A percentile compares a stretch with the other conserved stretches of the same genome.
These are phyloP conservation scores for Sesbania bispinosa DNA, from an alignment of 306 rosid genomes.

Conservation along the genomic window DNA sequence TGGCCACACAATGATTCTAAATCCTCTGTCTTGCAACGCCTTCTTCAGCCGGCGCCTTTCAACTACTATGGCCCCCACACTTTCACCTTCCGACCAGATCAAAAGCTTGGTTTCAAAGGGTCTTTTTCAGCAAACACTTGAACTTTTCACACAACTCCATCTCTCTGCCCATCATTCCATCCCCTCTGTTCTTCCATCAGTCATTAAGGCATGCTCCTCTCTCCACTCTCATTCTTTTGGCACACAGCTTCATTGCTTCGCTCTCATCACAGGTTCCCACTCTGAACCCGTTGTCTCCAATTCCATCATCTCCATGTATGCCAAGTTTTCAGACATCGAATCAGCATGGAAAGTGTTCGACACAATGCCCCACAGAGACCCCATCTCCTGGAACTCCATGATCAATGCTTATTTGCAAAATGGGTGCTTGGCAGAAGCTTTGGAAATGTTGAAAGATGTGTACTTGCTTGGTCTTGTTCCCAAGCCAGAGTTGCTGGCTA, in stretches of 20 bases:
- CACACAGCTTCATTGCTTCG: conserved; percentile 53
- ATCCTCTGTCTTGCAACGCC: background rate
- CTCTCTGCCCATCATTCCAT: conserved; percentile 20
- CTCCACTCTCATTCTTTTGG: conserved; percentile 34
- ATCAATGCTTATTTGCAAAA: conserved; percentile 61
- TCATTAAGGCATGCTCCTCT: conserved; percentile 56
- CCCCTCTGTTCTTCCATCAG: conserved; percentile 50
- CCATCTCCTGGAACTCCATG: conserved; percentile 59
- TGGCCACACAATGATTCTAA: background rate
- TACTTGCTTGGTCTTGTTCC: conserved; percentile 36
- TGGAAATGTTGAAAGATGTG: conserved; percentile 37
- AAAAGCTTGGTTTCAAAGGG: conserved; percentile 44
- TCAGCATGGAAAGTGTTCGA: conserved; percentile 59
- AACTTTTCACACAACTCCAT: conserved; percentile 43
- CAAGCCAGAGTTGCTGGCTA: conserved; percentile 55
- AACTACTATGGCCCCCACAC: conserved; percentile 6
- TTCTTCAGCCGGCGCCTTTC: conserved; percentile 16
- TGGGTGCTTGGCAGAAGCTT: conserved; percentile 38
- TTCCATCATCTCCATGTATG: conserved; percentile 59
- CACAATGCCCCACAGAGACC: conserved; percentile 49
- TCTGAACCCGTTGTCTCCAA: conserved; percentile 47
- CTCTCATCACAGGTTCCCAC: conserved; percentile 39
- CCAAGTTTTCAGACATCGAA: conserved; percentile 28
- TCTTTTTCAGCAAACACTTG: conserved; percentile 37
- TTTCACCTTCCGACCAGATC: conserved; percentile 31